phyloP scores from a whole-genome alignment of 345 rosid genomes.

The Populus euphratica region DNA sequence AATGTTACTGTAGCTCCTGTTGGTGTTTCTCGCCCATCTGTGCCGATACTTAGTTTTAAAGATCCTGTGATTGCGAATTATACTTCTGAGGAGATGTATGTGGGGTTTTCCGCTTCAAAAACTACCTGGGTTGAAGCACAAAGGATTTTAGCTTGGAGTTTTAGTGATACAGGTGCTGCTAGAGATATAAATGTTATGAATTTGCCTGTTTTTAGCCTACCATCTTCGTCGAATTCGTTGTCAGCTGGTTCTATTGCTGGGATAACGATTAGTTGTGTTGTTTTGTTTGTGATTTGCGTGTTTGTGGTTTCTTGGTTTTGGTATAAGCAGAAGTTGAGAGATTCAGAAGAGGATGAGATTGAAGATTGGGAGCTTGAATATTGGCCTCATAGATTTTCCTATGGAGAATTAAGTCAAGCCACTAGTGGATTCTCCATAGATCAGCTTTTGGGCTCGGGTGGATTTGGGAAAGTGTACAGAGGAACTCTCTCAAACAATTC shows the following conservation, averaged over 20 bases:
- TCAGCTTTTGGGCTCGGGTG: conserved; percentile 71
- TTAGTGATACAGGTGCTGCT: conserved; percentile 58
- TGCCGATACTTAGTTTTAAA: conserved; percentile 54
- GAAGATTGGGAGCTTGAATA: conserved; percentile 91
- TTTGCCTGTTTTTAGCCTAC: conserved; percentile 49
- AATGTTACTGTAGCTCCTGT: conserved; percentile 71
- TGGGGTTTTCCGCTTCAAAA: conserved; percentile 77
- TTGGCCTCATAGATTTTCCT: conserved; percentile 89
- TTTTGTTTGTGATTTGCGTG: conserved; percentile 32
- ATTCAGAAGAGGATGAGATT: conserved; percentile 50
- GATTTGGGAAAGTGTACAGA: conserved; percentile 75
- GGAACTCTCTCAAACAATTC: conserved; percentile 50
- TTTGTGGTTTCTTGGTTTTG: conserved; percentile 40
- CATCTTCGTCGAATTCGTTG: conserved; percentile 43
- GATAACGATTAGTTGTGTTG: conserved; percentile 51
- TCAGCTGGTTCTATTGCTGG: conserved; percentile 66
- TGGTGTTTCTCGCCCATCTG: conserved; percentile 54
- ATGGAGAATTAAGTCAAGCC: conserved; percentile 60
- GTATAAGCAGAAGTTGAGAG: conserved; percentile 35
- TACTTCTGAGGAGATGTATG: conserved; percentile 68
- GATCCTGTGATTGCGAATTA: conserved; percentile 65
- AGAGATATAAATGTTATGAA: conserved; percentile 61
- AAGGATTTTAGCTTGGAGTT: conserved; percentile 83
- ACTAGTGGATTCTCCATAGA: conserved; percentile 59
- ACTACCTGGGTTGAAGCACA: conserved; percentile 63